These are phyloP conservation scores for Cyclospora cayetanensis DNA, from an alignment of 169 alveolate genomes.

Conservation along the genomic window DNA sequence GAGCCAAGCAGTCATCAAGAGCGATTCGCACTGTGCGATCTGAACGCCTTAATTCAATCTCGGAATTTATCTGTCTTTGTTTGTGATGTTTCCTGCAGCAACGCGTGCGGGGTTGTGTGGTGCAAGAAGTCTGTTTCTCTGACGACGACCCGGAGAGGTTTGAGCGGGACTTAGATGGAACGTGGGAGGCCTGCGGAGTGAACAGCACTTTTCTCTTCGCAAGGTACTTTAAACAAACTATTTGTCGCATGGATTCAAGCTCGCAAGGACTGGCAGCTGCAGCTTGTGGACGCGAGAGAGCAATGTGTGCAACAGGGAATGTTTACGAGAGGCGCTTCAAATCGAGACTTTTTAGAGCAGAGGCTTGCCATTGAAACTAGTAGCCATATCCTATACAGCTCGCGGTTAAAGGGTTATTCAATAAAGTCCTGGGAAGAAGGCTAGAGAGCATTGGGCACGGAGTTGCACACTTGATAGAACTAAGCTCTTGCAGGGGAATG, in stretches of 20 bases:
- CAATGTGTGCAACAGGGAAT: background rate
- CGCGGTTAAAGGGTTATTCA: too few relatives aligned
- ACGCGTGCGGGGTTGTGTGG: constrained; percentile 56
- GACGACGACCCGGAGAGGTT: constrained; percentile 56
- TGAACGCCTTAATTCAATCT: too few relatives aligned
- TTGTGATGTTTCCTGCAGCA: constrained; percentile 28
- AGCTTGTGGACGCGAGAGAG: background rate
- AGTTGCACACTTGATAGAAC: too few relatives aligned
- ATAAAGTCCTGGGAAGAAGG: background rate
- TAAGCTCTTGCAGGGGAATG: too few relatives aligned
- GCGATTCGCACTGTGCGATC: background rate
- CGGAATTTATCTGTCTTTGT: too few relatives aligned
- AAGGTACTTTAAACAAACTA: too few relatives aligned
- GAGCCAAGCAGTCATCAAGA: background rate
- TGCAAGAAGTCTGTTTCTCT: constrained; percentile 24
- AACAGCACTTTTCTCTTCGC: constrained; percentile 71
- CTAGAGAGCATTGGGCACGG: background rate
- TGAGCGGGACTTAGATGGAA: constrained; percentile 70
- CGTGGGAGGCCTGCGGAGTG: constrained; percentile 74
- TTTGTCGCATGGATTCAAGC: background rate
- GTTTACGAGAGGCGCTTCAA: background rate
- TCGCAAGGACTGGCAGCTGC: background rate
- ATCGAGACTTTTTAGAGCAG: background rate
- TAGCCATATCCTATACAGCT: too few relatives aligned
- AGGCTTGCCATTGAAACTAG: background rate